These are phyloP conservation scores for Sarocladiaceae sp. DNA, from an alignment of 2,329 filamentous ascomycete species.

Conservation along the genomic window DNA sequence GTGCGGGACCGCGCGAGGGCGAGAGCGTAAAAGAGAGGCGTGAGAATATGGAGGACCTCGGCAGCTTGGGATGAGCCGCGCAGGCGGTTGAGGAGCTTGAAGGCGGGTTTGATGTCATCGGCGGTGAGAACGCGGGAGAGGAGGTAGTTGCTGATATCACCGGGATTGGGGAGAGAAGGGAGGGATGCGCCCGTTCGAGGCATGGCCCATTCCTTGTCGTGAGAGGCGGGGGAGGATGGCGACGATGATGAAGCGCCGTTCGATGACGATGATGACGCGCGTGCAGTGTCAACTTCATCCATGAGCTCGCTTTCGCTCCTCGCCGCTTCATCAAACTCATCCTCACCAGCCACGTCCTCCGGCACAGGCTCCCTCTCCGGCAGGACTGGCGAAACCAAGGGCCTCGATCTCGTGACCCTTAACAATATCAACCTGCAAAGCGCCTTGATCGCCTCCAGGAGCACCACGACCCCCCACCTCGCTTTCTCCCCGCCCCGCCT, in stretches of 20 bases:
- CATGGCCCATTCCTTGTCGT: slow-evolving; percentile 73
- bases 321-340: slow-evolving; percentile 31
- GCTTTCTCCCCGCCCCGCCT: slow-evolving; percentile 70
- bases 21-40: slow-evolving; percentile 80
- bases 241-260: no score
- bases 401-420: slow-evolving; percentile 74
- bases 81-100: slow-evolving; percentile 75
- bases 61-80: slow-evolving; percentile 69
- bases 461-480: slow-evolving; percentile 79
- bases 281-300: slow-evolving; percentile 28
- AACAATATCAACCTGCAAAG: slow-evolving; percentile 74
- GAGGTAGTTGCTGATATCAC: slow-evolving; percentile 81
- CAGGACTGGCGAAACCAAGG: slow-evolving; percentile 74
- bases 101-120: slow-evolving; percentile 92
- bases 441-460: slow-evolving; percentile 82
- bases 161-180: slow-evolving; percentile 71
- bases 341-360: slow-evolving; percentile 37
- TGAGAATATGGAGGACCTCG: slow-evolving; percentile 85
- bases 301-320: slow-evolving; percentile 36
- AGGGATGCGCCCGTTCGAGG: slow-evolving; percentile 85
- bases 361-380: slow-evolving; percentile 80
- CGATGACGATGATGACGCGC: not conserved
- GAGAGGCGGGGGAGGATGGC: slow-evolving; percentile 13
- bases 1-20: slow-evolving; percentile 68
- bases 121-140: slow-evolving; percentile 86